Conservation (phyloP, 1,284 basidiomycete species). For the Malassezia pachydermatis region DNA sequence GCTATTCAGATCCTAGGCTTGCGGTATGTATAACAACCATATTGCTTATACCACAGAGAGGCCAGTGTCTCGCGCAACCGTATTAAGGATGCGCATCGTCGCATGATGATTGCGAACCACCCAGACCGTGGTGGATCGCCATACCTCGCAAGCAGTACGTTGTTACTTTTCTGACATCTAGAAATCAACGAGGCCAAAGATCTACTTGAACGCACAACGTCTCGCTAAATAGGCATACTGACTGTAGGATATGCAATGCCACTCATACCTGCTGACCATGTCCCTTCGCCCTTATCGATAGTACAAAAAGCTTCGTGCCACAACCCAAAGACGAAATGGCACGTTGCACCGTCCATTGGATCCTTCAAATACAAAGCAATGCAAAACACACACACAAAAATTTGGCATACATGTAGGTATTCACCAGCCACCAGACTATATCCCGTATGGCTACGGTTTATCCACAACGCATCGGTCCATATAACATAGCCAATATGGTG, state of each 20-base stretch:
- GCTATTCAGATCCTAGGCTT: conserved; percentile 84
- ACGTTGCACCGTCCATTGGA: no score
- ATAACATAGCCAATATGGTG: not conserved
- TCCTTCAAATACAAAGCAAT: no score
- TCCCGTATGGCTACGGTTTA: conserved; percentile 7
- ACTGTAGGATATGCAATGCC: not conserved
- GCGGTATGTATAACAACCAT: conserved; percentile 15
- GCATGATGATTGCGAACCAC: conserved; percentile 60
- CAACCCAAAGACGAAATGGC: no score
- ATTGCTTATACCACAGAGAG: conserved; percentile 12
- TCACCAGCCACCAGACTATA: conserved; percentile 11
- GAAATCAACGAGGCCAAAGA: conserved; percentile 48
- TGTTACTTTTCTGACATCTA: conserved; percentile 4
- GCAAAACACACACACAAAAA: not conserved
- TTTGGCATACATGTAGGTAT: conserved; percentile 19
- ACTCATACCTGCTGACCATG: not conserved
- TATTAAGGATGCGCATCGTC: conserved; percentile 47
- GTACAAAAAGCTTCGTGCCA: no score
- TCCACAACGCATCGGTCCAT: conserved; percentile 4
- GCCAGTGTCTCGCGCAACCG: conserved; percentile 30
- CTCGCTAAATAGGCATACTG: conserved; percentile 22
- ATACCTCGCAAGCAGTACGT: conserved; percentile 73
- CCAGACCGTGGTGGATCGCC: conserved; percentile 92
- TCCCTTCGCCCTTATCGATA: not conserved
- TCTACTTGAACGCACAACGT: conserved; percentile 35